Evolutionary conservation across 495 filamentous ascomycete species (phyloP), one percentile per base, ranked within the genome.

Genomic region (Neurospora tetrasperma): DNA sequence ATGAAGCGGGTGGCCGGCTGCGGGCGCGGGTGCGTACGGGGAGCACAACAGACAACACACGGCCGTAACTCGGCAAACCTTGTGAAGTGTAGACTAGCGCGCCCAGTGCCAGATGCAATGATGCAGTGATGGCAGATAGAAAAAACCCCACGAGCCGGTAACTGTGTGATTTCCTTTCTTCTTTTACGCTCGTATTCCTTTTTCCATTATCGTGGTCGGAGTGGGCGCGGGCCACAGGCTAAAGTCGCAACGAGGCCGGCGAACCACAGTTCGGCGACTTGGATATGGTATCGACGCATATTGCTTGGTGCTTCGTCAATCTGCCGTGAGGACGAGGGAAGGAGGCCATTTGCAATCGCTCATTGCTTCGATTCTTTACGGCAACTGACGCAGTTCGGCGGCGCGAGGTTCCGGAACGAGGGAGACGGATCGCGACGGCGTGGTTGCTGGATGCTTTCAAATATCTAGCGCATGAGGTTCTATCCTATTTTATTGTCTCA

Each of bases 21-120:
- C 41, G 41, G 42, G 62, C 41, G 68, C 46, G 71, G 68, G 46
- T 48, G 18, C 74, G 20, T 69, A 38, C 54, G 35, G 42, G 73
- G 73, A 72, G 72, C 70, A 76, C 76, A 23, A 71, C 76, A 73
- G 62, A 74, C 48, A 66, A 10, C 54, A 66, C 54, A 73, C 77
- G 77, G 75, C 76, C 77, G 73, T 74, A 71, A 72, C 71, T 69
- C 75, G 76, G 54, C 54, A 66, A 62, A 66, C 6, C 27, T 18
- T 66, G 27, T 8, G 14, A 62, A 62, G 54, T 66, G 27, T 66
- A 62, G 23, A 27, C 48, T 59, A 59, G 48, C 20, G 48, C 23
- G 48, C 48, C 48, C 20, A 59, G 23, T 59, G 54, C 54, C 54
- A 62, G 27, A 35, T 66, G 14, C 27, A 66, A 35, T 9, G 14